phyloP scores from a whole-genome alignment of 1,284 basidiomycete genomes.

The Ganoderma meredithae region DNA sequence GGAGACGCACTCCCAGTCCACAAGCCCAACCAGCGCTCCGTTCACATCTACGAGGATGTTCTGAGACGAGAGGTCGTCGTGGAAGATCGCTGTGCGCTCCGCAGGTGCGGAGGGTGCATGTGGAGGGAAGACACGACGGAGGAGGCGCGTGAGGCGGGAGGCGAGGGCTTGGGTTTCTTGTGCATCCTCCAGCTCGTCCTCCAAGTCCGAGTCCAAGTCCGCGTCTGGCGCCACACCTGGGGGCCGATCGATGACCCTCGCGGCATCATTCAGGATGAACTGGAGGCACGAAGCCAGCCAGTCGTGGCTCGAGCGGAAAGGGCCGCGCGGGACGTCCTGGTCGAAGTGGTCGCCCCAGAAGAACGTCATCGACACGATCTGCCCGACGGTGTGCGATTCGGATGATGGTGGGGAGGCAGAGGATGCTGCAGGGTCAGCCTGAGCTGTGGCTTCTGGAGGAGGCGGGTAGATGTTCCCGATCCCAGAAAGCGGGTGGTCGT shows the following conservation, averaged over 20 bases:
- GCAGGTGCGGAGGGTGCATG: neutral
- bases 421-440: neutral
- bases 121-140: neutral
- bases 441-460: neutral
- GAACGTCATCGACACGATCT: neutral
- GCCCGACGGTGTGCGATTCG: neutral
- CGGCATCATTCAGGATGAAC: neutral
- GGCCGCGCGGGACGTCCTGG: neutral
- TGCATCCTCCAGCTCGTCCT: neutral
- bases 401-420: neutral
- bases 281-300: neutral
- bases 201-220: neutral
- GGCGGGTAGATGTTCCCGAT: neutral
- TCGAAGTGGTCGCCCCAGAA: neutral
- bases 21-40: neutral
- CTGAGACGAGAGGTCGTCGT: neutral
- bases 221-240: neutral
- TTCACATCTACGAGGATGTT: neutral
- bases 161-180: neutral
- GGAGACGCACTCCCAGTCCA: constrained; percentile 1
- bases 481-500: neutral
- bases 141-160: neutral
- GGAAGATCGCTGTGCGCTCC: neutral
- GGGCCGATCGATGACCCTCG: neutral
- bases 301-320: neutral